Conservation (phyloP, 495 filamentous ascomycete species). For the Parathielavia hyrcaniae region DNA sequence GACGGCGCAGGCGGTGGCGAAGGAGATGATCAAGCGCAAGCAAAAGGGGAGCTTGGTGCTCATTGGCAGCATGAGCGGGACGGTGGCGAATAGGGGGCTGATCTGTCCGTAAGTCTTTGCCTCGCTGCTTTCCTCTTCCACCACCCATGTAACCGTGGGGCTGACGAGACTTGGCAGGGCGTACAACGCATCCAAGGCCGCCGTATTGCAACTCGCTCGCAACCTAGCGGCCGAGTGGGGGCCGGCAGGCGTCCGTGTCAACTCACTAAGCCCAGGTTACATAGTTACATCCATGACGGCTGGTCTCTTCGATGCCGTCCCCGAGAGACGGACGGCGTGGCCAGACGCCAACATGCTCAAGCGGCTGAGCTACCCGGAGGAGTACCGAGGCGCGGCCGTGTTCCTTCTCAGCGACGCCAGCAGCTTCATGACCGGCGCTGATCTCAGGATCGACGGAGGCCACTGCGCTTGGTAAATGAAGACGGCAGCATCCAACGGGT, state of each 20-base stretch:
- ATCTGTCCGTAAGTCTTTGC: constrained; percentile 40
- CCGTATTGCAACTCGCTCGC: constrained; percentile 73
- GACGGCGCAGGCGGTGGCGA: constrained; percentile 68
- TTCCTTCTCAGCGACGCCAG: constrained; percentile 84
- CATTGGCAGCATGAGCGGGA: constrained; percentile 75
- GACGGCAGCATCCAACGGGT: too few relatives aligned
- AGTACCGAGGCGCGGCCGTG: constrained; percentile 74
- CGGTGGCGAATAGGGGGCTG: constrained; percentile 61
- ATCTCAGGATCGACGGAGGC: constrained; percentile 76
- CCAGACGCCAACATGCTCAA: constrained; percentile 84
- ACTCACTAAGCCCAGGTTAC: constrained; percentile 92
- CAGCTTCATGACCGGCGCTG: constrained; percentile 78
- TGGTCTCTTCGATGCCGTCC: constrained; percentile 65
- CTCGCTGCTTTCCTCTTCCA: background rate
- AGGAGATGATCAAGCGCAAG: constrained; percentile 61
- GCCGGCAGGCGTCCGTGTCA: constrained; percentile 78
- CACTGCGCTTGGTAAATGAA: constrained; percentile 63
- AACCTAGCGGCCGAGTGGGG: constrained; percentile 91
- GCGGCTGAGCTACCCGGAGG: constrained; percentile 67
- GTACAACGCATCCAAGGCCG: constrained; percentile 89
- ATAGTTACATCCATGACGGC: constrained; percentile 91
- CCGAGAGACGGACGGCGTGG: constrained; percentile 73
- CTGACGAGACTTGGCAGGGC: constrained; percentile 48
- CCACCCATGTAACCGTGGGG: background rate
- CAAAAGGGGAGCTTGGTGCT: constrained; percentile 60